A percentile compares a stretch with the other conserved stretches of the same genome.
Conservation (phyloP, 352 stramenopile genomes). For the Globisporangium acanthophoron region DNA sequence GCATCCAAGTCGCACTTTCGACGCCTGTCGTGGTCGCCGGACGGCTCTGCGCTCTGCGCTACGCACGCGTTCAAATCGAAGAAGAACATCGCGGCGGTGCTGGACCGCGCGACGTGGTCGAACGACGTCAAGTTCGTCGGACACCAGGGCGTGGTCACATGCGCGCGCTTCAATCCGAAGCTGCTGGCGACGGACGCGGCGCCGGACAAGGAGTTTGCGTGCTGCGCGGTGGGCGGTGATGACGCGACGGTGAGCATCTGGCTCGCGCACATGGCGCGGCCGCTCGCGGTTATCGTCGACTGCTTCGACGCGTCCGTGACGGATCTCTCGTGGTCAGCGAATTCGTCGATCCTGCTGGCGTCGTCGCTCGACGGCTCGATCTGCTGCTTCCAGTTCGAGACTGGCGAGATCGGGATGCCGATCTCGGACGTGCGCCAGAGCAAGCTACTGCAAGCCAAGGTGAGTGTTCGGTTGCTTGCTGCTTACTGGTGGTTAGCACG, state of each 20-base stretch:
- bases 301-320: slow-evolving; percentile 84
- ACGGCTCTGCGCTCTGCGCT: slow-evolving; percentile 72
- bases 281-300: slow-evolving; percentile 73
- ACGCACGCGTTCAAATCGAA: slow-evolving; percentile 86
- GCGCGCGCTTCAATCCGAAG: slow-evolving; percentile 78
- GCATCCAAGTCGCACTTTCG: slow-evolving; percentile 81
- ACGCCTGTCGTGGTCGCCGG: slow-evolving; percentile 78
- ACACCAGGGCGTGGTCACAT: slow-evolving; percentile 73
- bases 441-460: slow-evolving; percentile 76
- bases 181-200: slow-evolving; percentile 35
- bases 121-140: slow-evolving; percentile 87
- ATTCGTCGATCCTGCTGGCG: slow-evolving; percentile 54
- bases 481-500: background rate
- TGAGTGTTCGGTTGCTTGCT: slow-evolving; percentile 13
- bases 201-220: slow-evolving; percentile 80
- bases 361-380: slow-evolving; percentile 79
- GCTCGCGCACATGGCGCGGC: slow-evolving; percentile 71
- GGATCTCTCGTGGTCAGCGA: slow-evolving; percentile 67
- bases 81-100: slow-evolving; percentile 77
- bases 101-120: slow-evolving; percentile 70
- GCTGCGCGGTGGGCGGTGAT: slow-evolving; percentile 75
- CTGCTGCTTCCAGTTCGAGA: slow-evolving; percentile 76
- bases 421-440: slow-evolving; percentile 72
- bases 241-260: slow-evolving; percentile 85
- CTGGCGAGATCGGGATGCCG: slow-evolving; percentile 55